These are phyloP conservation scores for Cryptomeria japonica DNA, from an alignment of 75 land plant species.

Conservation along the genomic window DNA sequence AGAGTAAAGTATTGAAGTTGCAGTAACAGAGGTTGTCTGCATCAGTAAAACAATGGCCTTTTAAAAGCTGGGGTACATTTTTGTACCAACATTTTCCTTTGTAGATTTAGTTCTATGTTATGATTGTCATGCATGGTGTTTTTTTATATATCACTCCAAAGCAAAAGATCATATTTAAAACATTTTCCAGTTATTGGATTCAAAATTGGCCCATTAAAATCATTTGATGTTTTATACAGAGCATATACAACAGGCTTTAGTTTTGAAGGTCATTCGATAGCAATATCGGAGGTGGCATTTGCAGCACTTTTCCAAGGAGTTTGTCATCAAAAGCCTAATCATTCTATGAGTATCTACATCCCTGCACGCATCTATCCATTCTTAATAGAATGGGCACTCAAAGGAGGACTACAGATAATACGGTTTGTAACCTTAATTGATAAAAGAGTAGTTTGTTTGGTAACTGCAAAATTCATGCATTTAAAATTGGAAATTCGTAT, in stretches of 20 bases:
- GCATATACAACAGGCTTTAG: slow-evolving; percentile 19
- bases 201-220: background rate
- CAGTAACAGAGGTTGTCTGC: no score
- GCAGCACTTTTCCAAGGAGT: slow-evolving; percentile 13
- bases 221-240: slow-evolving; percentile 10
- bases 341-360: slow-evolving; percentile 7
- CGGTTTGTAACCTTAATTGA: background rate
- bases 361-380: slow-evolving; percentile 18
- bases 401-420: slow-evolving; percentile 13
- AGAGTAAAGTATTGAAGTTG: no score
- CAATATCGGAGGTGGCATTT: slow-evolving; percentile 22
- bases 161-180: background rate
- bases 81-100: background rate
- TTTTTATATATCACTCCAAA: background rate
- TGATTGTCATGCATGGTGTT: background rate
- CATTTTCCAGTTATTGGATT: background rate
- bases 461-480: background rate
- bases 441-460: background rate
- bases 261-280: slow-evolving; percentile 19
- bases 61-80: background rate
- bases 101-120: background rate
- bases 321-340: slow-evolving; percentile 2
- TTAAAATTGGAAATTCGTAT: background rate
- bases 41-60: background rate
- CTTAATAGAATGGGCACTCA: slow-evolving; percentile 18